Base-by-base conservation (phyloP, 2,329 filamentous ascomycete genomes). In the Colletotrichum paranaense region DNA sequence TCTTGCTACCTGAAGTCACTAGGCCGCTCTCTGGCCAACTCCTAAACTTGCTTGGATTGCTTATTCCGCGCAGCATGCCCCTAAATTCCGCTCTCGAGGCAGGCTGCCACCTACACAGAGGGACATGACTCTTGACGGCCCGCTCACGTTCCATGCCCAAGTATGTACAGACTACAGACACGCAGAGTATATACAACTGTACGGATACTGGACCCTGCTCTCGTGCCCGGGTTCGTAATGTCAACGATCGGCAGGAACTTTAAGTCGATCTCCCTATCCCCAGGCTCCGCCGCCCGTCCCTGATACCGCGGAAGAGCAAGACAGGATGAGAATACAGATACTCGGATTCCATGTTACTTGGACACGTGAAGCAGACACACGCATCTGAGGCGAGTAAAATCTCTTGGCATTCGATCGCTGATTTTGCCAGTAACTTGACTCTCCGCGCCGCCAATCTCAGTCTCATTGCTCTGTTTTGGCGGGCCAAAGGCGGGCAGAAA, bases 161-260 rank as follows among this genome's bases (percentile, higher is more conserved):
- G 26, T 26, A 22, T 22, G 30, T 32, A 32, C 32, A 32, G 14
- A 42, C 12, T 42, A 16, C 35, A 42, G 35, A 42, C 35, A 42
- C 35, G 14, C n/a, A 19, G 38, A 30, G 11, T 19, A 62, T 26
- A 62, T 19, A 62, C 59, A 62, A 22, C 38, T n/a, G 9, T 16
- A 49, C 19, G 14, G 38, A 19, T 24, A 49, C 19, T 32, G 38
- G 42, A 49, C 28, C 46, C 67, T 63, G 52, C 32, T 28, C 53
- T 32, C 14, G 67, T 8, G 35, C 32, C 32, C 67, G 22, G 12
- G 49, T 26, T 57, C 19, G 35, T 62, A 68, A 26, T 26, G 59
- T 56, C 24, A 14, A 32, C 67, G 67, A 65, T 66, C 62, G 53
- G 62, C 62, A 66, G 62, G 53, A 58, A 65, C 62, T 24, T 49